phyloP scores from a whole-genome alignment of 202 grass and related monocot genomes.

The Panicum virgatum region DNA sequence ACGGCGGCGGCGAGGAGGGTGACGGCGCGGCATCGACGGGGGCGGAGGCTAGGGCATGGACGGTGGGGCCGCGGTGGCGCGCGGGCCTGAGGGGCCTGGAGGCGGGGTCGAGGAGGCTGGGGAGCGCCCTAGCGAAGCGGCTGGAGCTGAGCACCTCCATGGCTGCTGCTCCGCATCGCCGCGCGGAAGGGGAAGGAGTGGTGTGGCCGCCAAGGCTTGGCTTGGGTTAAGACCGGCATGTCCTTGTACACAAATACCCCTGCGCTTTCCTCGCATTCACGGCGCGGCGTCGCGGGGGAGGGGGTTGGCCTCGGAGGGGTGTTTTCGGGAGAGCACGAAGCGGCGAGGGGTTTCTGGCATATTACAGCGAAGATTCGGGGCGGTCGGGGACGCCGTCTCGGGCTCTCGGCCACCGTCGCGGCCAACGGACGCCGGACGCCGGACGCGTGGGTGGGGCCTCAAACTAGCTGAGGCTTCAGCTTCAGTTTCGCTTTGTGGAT shows the following conservation, averaged over 20 bases:
- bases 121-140: constrained; percentile 53
- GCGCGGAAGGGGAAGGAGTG: constrained; percentile 10
- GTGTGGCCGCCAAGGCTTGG: constrained; percentile 20
- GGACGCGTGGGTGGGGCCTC: neutral
- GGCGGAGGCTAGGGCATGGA: constrained; percentile 12
- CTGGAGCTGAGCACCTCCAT: constrained; percentile 74
- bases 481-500: neutral
- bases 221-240: neutral
- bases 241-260: neutral
- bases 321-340: neutral
- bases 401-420: neutral
- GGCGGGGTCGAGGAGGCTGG: constrained; percentile 16
- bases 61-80: neutral
- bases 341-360: constrained; percentile 28
- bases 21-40: constrained; percentile 22
- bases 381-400: constrained; percentile 40
- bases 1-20: neutral
- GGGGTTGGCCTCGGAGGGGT: neutral
- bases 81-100: neutral
- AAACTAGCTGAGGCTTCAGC: neutral
- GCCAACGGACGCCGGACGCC: neutral
- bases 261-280: neutral
- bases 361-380: constrained; percentile 49
- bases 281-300: no score
- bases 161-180: constrained; percentile 69